phyloP scores from a whole-genome alignment of 148 eudicot genomes.

The Heliosperma pusillum region DNA sequence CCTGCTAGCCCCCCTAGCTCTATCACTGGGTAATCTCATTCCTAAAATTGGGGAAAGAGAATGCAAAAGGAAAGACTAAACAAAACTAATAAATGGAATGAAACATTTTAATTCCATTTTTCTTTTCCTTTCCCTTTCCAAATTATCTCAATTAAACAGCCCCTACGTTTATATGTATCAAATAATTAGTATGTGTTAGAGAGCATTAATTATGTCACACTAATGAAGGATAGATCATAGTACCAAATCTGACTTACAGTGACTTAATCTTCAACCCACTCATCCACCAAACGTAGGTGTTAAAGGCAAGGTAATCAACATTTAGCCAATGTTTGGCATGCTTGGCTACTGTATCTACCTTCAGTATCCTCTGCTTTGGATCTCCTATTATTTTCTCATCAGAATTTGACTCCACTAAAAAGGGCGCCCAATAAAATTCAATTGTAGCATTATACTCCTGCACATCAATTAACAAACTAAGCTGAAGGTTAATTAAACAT shows the following conservation, averaged over 20 bases:
- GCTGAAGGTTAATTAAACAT: no score
- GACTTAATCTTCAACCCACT: conserved; percentile 66
- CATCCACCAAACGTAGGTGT: conserved; percentile 98
- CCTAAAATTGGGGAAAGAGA: no score
- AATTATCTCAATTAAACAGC: no score
- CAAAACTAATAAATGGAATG: no score
- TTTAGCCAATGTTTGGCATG: conserved; percentile 80
- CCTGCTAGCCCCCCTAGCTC: no score
- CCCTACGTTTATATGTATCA: no score
- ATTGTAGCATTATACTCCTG: conserved; percentile 82
- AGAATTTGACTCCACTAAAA: conserved; percentile 74
- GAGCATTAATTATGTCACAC: not conserved
- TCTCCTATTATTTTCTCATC: conserved; percentile 62
- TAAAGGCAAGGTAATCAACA: conserved; percentile 78
- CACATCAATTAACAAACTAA: not conserved
- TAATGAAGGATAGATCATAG: not conserved
- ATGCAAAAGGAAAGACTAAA: no score
- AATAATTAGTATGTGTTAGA: no score
- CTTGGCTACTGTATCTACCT: conserved; percentile 69
- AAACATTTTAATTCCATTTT: no score
- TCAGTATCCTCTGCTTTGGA: conserved; percentile 68
- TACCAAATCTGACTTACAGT: conserved; percentile 39
- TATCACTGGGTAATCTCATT: no score
- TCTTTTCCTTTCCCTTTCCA: no score
- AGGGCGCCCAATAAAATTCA: conserved; percentile 99